Evolutionary conservation across 73 alveolate species (phyloP), one percentile per base, ranked within the genome.

Genomic region (Paramecium biaurelia): DNA sequence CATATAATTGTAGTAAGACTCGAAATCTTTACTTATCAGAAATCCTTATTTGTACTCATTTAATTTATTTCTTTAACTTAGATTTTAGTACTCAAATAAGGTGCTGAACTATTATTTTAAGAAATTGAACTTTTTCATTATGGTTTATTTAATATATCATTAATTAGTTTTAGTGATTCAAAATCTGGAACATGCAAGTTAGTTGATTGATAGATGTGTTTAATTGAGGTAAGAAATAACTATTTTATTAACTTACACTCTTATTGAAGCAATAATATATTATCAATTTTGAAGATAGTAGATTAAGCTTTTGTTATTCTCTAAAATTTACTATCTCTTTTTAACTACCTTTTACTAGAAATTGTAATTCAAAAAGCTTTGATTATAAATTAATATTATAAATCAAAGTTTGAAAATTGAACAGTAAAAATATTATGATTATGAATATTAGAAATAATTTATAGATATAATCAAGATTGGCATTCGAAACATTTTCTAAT

Each of bases 1-100:
- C 7, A 72, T 72, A 72, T 72, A 72, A 38, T 72, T 72, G 34
- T 72, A 38, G 24, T 72, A 72, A 37, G 86, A 72, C n/a, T 72
- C 58, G 37, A 72, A 72, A 35, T 72, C 58, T 72, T 42, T 72
- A 9, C 32, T 32, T 21, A 34, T 15, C n/a, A 72, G 59, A 37
- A 35, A 72, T 35, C 35, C 38, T n/a, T 72, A 21, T 37, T 72
- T 72, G 20, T 34, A 32, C 38, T 72, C 58, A 35, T 15, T 34
- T 35, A 35, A 35, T 38, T 37, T 30, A 35, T 72, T 72, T 32
- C 86, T 72, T 72, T 72, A 18, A 23, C 32, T 12, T 10, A 72
- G 58, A 18, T 35, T 23, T 35, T 72, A 15, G 15, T 28, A 28
- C 11, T 72, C n/a, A 11, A 37, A 28, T 20, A 72, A 9, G 18